Base-by-base conservation (phyloP, 176 grass and related monocot species). In the Oryza punctata region DNA sequence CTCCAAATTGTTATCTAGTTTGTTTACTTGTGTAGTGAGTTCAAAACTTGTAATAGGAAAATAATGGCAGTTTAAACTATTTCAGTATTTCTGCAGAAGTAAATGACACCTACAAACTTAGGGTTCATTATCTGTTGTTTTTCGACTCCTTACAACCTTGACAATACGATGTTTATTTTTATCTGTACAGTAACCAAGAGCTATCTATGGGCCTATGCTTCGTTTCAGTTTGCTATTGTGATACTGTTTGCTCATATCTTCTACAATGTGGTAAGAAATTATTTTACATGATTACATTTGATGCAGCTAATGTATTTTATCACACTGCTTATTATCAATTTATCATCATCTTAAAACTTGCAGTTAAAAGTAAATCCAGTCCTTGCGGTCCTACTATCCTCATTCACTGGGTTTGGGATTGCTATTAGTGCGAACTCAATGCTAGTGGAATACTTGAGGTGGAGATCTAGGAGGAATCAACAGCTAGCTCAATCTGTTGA, bases 181-280 rank as follows among this genome's bases (percentile, higher is more conserved):
- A 5, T 12, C 75, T 2, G 23, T 69, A 46, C 89, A 99, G 96
- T 99, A 71, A 92, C 77, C 29, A 99, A 88, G 61, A 91, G 75
- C 72, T 99, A 96, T 83, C 78, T 96, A 23, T 99, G 96, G 96
- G 93, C 93, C 33, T 99, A 95, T 79, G 96, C 96, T 25, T 89
- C 96, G 12, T 99, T 96, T 82, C 96, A 99, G 67, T 99, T 99
- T 94, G 96, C 93, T 79, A 83, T 96, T 15, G 93, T 99, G 67
- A 96, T 99, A 77, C 73, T 99, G n/a, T 94, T 99, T 90, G 87
- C 96, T 65, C 93, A 99, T 77, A 85, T 96, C 65, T 99, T 99
- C 84, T 99, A 96, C 86, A 89, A 94, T 0, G 89, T 89, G 91
- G 96, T 99, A 94, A 24, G 93, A 0, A 75, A 54, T 40, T 82